phyloP scores from a whole-genome alignment of 2,329 filamentous ascomycete genomes.

The Beauveria medogensis region DNA sequence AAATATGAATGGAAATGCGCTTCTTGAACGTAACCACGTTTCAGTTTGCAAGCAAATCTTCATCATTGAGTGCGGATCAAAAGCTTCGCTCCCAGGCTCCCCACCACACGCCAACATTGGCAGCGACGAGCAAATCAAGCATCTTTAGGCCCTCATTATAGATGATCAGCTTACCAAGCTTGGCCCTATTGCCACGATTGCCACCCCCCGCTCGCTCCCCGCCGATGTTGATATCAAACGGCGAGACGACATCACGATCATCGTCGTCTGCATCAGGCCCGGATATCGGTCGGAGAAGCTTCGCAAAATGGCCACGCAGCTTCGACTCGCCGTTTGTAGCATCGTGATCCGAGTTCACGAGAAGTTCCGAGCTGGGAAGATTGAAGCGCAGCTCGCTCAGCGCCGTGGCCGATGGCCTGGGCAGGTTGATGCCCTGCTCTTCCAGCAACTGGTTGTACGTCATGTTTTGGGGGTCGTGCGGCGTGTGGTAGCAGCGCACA shows the following conservation, averaged over 20 bases:
- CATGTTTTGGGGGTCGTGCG: conserved; percentile 35
- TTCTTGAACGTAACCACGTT: background rate
- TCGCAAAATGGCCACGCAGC: conserved; percentile 35
- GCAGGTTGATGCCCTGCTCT: conserved; percentile 22
- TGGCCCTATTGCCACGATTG: conserved; percentile 75
- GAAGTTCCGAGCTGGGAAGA: conserved; percentile 51
- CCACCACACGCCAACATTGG: conserved; percentile 94
- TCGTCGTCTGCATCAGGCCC: conserved; percentile 31
- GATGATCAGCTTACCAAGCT: conserved; percentile 88
- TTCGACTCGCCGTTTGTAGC: conserved; percentile 19
- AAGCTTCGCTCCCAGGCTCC: conserved; percentile 63
- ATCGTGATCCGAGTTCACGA: conserved; percentile 33
- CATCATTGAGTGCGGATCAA: conserved; percentile 14
- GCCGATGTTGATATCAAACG: conserved; percentile 66
- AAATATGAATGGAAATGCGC: background rate
- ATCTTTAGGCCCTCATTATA: conserved; percentile 89
- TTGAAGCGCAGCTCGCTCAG: conserved; percentile 90
- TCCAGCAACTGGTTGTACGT: conserved; percentile 38
- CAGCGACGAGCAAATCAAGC: conserved; percentile 84
- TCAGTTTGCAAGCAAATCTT: background rate
- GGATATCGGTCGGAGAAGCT: conserved; percentile 26
- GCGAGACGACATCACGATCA: conserved; percentile 24
- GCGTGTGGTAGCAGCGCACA: conserved; percentile 65
- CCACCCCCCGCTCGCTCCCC: conserved; percentile 81
- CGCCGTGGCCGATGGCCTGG: conserved; percentile 30